Evolutionary conservation across 2,329 filamentous ascomycete species (phyloP), one percentile per base, ranked within the genome.

Genomic region (Aspergillus nomiae): DNA sequence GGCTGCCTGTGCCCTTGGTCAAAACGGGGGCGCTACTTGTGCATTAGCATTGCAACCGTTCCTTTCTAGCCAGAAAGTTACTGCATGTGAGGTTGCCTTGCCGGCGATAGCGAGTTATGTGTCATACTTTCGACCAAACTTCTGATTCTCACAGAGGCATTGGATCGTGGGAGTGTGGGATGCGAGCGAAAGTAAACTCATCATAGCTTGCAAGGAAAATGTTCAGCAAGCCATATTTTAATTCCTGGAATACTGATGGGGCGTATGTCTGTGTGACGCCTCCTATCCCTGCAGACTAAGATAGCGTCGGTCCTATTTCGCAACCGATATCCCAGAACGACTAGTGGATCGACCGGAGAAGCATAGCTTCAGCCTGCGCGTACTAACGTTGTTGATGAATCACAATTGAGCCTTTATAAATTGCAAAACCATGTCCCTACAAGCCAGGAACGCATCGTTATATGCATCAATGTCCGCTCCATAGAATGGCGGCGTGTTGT

Each of bases 61-160:
- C 56, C 57, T 46, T 36, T 48, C 59, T 58, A 62, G 60, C 34
- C 61, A 62, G 10, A 28, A 51, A 48, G 21, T 59, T 67, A 63
- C 64, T 68, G 67, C 64, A 65, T 63, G 66, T 62, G 62, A 61
- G 61, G 62, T 69, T 65, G 62, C 64, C 66, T 67, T 60, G 58
- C 59, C 41, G 55, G 59, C 51, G 63, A 57, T 41, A 28, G 46
- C 34, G 48, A 54, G 53, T 58, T 67, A 69, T 70, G 65, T 65
- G 63, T 70, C 67, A 67, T 58, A 56, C 55, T 43, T 56, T 61
- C 34, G 41, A 54, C 58, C 48, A 41, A 58, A 48, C 19, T 41
- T 58, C 3, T 28, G 51, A 58, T 30, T 55, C 48, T 48, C 21
- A 43, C 21, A 53, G 57, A 28, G 28, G 43, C 58, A 46, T 57